phyloP scores from a whole-genome alignment of 2,329 filamentous ascomycete species.

The Neoarthrinium moseri region DNA sequence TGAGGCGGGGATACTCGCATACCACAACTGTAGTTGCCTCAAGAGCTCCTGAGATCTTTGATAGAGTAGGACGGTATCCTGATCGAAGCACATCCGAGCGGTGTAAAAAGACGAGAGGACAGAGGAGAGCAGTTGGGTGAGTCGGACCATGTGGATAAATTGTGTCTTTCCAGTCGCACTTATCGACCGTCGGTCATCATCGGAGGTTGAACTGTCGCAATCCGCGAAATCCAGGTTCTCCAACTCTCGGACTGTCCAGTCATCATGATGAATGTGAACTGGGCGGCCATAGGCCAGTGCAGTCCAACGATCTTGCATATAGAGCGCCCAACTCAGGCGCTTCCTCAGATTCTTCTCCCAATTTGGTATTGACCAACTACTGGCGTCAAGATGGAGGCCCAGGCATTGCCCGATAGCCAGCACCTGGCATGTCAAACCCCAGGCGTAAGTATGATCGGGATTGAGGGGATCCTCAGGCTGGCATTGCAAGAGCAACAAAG shows the following conservation, averaged over 20 bases:
- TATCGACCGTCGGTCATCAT: too few species aligned
- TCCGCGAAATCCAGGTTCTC: too few species aligned
- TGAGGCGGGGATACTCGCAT: too few species aligned
- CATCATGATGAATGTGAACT: conserved; percentile 45
- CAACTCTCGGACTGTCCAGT: conserved; percentile 51
- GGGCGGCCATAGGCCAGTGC: conserved; percentile 51
- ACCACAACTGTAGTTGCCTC: too few species aligned
- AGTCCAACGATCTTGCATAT: conserved; percentile 61
- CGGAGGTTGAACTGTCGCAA: too few species aligned
- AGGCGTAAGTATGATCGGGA: conserved; percentile 15
- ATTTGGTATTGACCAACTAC: conserved; percentile 53
- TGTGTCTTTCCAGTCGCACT: too few species aligned
- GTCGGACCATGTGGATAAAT: too few species aligned
- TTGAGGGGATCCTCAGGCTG: conserved; percentile 22
- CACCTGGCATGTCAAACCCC: conserved; percentile 42
- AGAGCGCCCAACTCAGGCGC: conserved; percentile 58
- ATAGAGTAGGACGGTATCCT: too few species aligned
- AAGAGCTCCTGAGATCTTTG: too few species aligned
- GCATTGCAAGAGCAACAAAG: conserved; percentile 39
- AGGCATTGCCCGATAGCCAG: conserved; percentile 51
- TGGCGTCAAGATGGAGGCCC: conserved; percentile 54
- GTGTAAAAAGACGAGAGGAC: too few species aligned
- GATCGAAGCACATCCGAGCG: too few species aligned
- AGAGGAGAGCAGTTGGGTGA: too few species aligned
- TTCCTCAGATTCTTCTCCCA: conserved; percentile 58